A percentile compares a stretch with the other conserved stretches of the same genome.
Evolutionary conservation across 2,329 filamentous ascomycete species (phyloP).

Genomic region (Proliferodiscus dingleyae): DNA sequence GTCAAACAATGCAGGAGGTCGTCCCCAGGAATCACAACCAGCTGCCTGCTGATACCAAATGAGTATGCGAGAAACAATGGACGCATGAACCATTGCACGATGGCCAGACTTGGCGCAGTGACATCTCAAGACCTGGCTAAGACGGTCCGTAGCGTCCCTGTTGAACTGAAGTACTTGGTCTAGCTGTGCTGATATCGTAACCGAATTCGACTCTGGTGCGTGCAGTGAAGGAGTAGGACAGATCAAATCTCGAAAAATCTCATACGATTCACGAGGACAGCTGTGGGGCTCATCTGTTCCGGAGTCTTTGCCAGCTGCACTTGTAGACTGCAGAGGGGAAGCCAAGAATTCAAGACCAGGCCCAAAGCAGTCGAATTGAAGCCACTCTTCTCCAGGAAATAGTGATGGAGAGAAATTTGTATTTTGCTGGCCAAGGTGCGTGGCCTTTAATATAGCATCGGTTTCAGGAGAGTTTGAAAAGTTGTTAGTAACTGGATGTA

Average conservation of each 20-base stretch:
- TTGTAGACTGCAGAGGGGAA: conserved; percentile 5
- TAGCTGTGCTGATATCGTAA: conserved; percentile 17
- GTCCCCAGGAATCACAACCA: conserved; percentile 16
- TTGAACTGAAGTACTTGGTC: conserved; percentile 24
- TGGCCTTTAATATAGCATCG: conserved; percentile 4
- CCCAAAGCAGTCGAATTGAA: conserved; percentile 9
- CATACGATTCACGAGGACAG: conserved; percentile 23
- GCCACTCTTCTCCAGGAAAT: conserved; percentile 12
- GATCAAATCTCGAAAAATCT: conserved; percentile 23
- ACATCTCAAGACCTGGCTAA: conserved; percentile 19
- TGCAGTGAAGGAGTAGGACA: conserved; percentile 22
- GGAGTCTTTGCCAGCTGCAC: conserved; percentile 1
- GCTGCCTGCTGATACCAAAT: conserved; percentile 30
- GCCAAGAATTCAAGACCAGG: conserved; percentile 4
- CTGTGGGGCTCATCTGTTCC: conserved; percentile 13
- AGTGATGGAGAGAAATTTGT: conserved; percentile 1
- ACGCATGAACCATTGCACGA: conserved; percentile 25
- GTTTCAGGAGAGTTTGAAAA: conserved; percentile 6
- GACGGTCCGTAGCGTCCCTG: conserved; percentile 19
- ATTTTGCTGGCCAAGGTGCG: conserved; percentile 3
- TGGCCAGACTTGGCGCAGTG: conserved; percentile 22
- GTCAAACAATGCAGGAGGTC: conserved; percentile 2
- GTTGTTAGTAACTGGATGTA: neutral
- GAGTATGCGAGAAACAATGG: conserved; percentile 26
- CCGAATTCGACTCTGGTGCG: conserved; percentile 21